These are phyloP conservation scores for Mesembryanthemum crystallinum DNA, from an alignment of 148 eudicot species.

Conservation along the genomic window DNA sequence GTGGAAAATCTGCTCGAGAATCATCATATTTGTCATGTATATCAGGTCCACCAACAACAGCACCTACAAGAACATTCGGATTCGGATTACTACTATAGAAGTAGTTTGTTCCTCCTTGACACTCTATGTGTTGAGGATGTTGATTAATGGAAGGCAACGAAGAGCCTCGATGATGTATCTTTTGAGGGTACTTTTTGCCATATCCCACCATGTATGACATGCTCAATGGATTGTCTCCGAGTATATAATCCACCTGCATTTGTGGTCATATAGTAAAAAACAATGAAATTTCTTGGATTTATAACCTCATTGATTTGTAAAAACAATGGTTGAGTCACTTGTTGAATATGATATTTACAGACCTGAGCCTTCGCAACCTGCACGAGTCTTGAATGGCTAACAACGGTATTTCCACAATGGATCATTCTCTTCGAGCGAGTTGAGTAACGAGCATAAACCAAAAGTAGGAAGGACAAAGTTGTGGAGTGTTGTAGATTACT, in stretches of 20 bases:
- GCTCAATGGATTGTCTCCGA: conserved; percentile 51
- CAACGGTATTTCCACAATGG: conserved; percentile 36
- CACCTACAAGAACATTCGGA: conserved; percentile 53
- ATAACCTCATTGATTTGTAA: no score
- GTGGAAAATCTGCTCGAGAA: conserved; percentile 33
- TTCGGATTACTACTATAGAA: conserved; percentile 40
- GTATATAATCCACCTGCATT: conserved; percentile 60
- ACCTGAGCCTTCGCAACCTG: conserved; percentile 48
- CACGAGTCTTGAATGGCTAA: conserved; percentile 31
- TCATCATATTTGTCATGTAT: conserved; percentile 39
- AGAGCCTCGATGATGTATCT: conserved; percentile 61
- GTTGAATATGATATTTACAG: background rate
- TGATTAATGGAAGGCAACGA: conserved; percentile 47
- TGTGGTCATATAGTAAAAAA: background rate
- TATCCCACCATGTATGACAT: conserved; percentile 83
- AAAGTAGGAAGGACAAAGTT: conserved; percentile 48
- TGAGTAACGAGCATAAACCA: conserved; percentile 43
- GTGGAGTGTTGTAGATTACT: conserved; percentile 52
- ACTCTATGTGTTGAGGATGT: conserved; percentile 33
- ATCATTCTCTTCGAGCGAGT: conserved; percentile 24
- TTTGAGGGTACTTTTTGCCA: conserved; percentile 47
- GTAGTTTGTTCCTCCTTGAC: conserved; percentile 40
- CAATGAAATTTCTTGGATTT: no score
- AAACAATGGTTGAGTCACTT: no score
- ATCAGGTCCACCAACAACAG: conserved; percentile 64